Base-by-base conservation (phyloP, 306 rosid species). In the Cicer yamashitae region DNA sequence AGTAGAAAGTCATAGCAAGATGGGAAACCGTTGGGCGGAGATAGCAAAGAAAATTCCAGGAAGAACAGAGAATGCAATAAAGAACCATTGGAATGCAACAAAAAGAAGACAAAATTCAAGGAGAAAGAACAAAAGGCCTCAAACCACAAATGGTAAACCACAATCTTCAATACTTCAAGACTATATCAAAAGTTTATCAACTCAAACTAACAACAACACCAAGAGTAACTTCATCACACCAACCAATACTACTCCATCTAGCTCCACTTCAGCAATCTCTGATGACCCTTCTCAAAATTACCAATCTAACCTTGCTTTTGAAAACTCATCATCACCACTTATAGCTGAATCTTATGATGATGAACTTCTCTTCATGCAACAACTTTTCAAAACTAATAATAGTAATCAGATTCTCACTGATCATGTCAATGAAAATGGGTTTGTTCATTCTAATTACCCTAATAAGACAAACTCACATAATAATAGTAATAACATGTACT, bases 1-100 rank as follows among this genome's bases (percentile, higher is more conserved):
- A 22, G 94, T 94, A 2, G 88, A 91, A 68, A 66, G 82, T 7
- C 98, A 91, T 80, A 75, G 75, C 1, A 86, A 74, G 56, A 76
- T 94, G 3, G 98, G 97, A 30, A 94, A 94, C 52, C 79, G 88
- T 8, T 94, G 96, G 98, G 97, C 97, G 0, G 93, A 91, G 83
- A 94, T 91, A 2, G 98, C 96, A 0, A 94, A 90, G 61, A 47
- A 43, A 41, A 90, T 94, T 69, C 86, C 91, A 0, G 98, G 97
- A 58, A 86, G 97, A 79, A 94, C 97, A 0, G 98, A 94, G 59
- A 94, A 94, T 22, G 80, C 98, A 0, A 94, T 94, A 6, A 94
- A 94, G 74, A 94, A 91, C 77, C 98, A 94, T 65, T 94, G 98
- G 98, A 94, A 94, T 66, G 97, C 97, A 30, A 94, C 96, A 0